A percentile compares a stretch with the other conserved stretches of the same genome.
Evolutionary conservation across 768 basidiomycete species (phyloP).

Genomic region (Trametes meyenii): DNA sequence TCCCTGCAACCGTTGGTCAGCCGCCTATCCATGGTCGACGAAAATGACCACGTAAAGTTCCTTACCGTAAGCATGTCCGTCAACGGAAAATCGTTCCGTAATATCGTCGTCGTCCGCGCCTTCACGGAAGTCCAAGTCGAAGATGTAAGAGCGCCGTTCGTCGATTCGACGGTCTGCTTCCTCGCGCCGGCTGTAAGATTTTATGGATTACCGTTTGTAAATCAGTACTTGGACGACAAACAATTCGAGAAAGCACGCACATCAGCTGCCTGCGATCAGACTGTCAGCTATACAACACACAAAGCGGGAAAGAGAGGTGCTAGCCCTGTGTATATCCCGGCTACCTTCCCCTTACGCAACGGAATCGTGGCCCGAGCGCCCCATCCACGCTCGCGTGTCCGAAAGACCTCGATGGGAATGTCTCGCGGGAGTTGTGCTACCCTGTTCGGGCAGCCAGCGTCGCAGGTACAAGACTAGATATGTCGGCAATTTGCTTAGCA

Average conservation of each 20-base stretch:
- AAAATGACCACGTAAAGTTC: neutral
- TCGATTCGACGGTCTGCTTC: slow-evolving; percentile 42
- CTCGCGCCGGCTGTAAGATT: slow-evolving; percentile 42
- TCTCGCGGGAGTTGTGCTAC: slow-evolving; percentile 62
- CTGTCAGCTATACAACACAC: neutral
- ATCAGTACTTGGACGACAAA: neutral
- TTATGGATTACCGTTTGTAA: neutral
- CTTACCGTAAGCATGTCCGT: slow-evolving; percentile 55
- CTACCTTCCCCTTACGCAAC: slow-evolving; percentile 55
- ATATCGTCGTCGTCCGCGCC: slow-evolving; percentile 40
- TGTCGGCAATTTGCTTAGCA: neutral
- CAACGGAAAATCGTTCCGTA: slow-evolving; percentile 52
- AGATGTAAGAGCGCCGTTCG: slow-evolving; percentile 51
- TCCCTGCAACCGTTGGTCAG: slow-evolving; percentile 47
- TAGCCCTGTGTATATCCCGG: slow-evolving; percentile 74
- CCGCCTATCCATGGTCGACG: neutral
- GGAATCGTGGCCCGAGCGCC: slow-evolving; percentile 53
- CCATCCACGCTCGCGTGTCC: slow-evolving; percentile 63
- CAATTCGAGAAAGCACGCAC: slow-evolving; percentile 35
- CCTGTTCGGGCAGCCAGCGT: slow-evolving; percentile 55
- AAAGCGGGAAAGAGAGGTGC: slow-evolving; percentile 19
- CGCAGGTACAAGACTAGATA: slow-evolving; percentile 47
- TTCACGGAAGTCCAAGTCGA: slow-evolving; percentile 61
- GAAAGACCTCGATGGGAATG: slow-evolving; percentile 65
- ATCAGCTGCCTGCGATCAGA: slow-evolving; percentile 43